A percentile compares a stretch with the other conserved stretches of the same genome.
Evolutionary conservation across 352 stramenopile genomes (phyloP).

Genomic region (Aphanomyces astaci): DNA sequence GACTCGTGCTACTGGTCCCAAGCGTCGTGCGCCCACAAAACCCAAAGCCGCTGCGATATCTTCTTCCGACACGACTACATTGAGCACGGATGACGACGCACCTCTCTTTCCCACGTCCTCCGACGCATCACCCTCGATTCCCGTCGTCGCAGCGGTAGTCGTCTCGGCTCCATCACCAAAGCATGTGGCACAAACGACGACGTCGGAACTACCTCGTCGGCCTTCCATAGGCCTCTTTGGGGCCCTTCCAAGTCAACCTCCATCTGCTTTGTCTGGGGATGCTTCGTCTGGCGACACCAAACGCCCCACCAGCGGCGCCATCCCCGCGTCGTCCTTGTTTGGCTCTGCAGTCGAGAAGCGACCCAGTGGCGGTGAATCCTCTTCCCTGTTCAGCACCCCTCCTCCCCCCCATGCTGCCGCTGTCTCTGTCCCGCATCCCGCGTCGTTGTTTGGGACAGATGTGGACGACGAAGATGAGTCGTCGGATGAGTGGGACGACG

Average conservation of each 20-base stretch:
- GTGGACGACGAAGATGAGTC: slow-evolving; percentile 43
- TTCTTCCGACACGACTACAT: background rate
- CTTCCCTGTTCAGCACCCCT: background rate
- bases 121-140: background rate
- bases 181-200: background rate
- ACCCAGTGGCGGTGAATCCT: too few species aligned
- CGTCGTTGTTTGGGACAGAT: slow-evolving; percentile 35
- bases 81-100: background rate
- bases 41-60: background rate
- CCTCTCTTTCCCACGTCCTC: background rate
- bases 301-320: background rate
- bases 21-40: slow-evolving; percentile 57
- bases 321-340: background rate
- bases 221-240: slow-evolving; percentile 8
- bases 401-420: slow-evolving; percentile 15
- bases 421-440: slow-evolving; percentile 16
- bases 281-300: background rate
- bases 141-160: background rate
- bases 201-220: background rate
- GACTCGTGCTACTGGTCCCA: slow-evolving; percentile 61
- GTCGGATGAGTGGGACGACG: slow-evolving; percentile 62
- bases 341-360: background rate
- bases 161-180: background rate
- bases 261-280: background rate
- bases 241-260: background rate